Base-by-base conservation (phyloP, 495 filamentous ascomycete species). In the Niebla homalea region DNA sequence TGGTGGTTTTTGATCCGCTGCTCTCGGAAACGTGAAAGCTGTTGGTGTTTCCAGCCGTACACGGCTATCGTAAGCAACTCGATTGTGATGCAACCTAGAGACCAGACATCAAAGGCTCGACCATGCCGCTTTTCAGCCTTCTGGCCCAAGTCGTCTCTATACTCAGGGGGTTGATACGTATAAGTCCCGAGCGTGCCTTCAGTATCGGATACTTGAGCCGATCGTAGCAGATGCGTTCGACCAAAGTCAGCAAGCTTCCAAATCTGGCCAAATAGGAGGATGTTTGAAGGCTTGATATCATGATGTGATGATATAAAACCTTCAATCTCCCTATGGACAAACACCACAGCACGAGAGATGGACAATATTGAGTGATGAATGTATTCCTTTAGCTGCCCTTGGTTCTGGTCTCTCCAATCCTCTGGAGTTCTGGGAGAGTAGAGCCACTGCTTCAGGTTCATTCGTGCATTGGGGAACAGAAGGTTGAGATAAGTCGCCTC, bases 101-200 rank as follows among this genome's bases (percentile, higher is more conserved):
- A 18, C 43, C 43, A 46, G 43, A 46, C 43, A 46, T 46, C 43
- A 15, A 46, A 46, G 43, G 43, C 43, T 46, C 43, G 19, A 26
- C 43, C 43, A 18, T 46, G 23, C 12, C 23, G 19, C n/a, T 20
- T 29, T 8, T 46, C 19, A 22, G 18, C n/a, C 16, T 22, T 18
- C 10, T 15, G 3, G 8, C 38, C 38, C 16, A 19, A 6, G 21
- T 14, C n/a, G 18, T 23, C 5, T 18, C 20, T 16, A 29, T 46
- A 46, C 14, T 46, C 43, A 26, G 43, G 43, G 5, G 20, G 43
- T 46, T 46, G 43, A 29, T 46, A 46, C 1, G 43, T 26, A 26
- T 21, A 23, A 26, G 23, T 46, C 23, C 38, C 38, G 3, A 19
- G 38, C 1, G 10, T 41, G 16, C 38, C 38, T 3, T 18, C 16